A percentile compares a stretch with the other conserved stretches of the same genome.
Conservation (phyloP, 2,329 filamentous ascomycete species). For the Pseudomassariella vexata region DNA sequence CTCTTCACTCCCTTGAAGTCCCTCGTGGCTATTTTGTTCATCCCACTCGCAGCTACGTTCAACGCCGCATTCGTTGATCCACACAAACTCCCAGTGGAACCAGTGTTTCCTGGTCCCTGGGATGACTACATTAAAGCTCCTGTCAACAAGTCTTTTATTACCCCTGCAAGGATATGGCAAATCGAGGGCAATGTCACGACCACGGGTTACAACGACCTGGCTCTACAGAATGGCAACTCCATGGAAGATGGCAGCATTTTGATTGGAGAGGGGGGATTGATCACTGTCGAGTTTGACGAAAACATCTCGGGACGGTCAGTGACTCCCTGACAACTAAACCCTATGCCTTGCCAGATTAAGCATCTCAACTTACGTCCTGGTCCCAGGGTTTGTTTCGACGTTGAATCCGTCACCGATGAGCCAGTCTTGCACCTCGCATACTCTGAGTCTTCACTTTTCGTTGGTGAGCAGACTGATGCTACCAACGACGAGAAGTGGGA, state of each 20-base stretch:
- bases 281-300: constrained; percentile 33
- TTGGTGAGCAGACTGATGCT: constrained; percentile 25
- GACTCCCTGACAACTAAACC: neutral
- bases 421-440: constrained; percentile 27
- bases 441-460: constrained; percentile 30
- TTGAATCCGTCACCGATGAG: constrained; percentile 20
- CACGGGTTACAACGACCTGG: constrained; percentile 8
- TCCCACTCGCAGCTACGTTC: too few relatives aligned
- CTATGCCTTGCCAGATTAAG: neutral
- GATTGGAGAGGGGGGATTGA: constrained; percentile 24
- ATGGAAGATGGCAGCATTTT: constrained; percentile 12
- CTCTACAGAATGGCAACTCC: neutral
- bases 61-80: too few relatives aligned
- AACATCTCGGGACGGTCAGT: constrained; percentile 33
- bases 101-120: constrained; percentile 33
- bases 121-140: constrained; percentile 30
- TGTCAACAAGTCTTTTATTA: constrained; percentile 26
- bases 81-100: constrained; percentile 20
- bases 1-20: too few relatives aligned
- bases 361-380: constrained; percentile 1
- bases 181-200: constrained; percentile 25
- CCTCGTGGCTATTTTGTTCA: too few relatives aligned
- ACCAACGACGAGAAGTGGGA: constrained; percentile 27
- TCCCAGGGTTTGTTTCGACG: constrained; percentile 27
- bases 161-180: constrained; percentile 25